Evolutionary conservation across 306 rosid genomes (phyloP).

Genomic region (Acacia melanoxylon): DNA sequence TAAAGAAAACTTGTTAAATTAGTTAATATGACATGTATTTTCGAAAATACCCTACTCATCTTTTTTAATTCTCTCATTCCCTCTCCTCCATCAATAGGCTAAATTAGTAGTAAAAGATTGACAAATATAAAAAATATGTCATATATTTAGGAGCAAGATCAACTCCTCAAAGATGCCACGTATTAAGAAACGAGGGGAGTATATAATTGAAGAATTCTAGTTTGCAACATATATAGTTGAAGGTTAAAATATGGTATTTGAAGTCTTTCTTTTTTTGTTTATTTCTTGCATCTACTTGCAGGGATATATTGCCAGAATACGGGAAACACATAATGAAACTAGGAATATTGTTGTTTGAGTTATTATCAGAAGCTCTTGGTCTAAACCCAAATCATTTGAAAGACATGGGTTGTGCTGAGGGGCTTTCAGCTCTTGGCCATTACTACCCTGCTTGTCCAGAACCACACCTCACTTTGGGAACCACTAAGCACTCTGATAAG

Average conservation of each 20-base stretch:
- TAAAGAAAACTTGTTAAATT: too few relatives aligned
- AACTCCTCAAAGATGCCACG: too few relatives aligned
- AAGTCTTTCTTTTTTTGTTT: not conserved
- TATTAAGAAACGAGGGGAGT: too few relatives aligned
- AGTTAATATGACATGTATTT: too few relatives aligned
- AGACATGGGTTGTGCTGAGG: slow-evolving; percentile 31
- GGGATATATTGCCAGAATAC: slow-evolving; percentile 39
- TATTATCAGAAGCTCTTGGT: slow-evolving; percentile 42
- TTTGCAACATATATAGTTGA: not conserved
- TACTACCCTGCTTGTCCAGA: slow-evolving; percentile 45
- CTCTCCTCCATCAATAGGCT: too few relatives aligned
- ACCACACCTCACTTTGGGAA: slow-evolving; percentile 37
- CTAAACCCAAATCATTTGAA: slow-evolving; percentile 27
- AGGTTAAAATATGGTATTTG: not conserved
- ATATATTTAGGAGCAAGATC: too few relatives aligned
- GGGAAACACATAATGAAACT: slow-evolving; percentile 32
- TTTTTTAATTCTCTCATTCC: too few relatives aligned
- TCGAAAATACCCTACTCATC: too few relatives aligned
- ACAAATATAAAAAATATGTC: too few relatives aligned
- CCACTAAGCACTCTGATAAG: slow-evolving; percentile 23
- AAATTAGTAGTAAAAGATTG: too few relatives aligned
- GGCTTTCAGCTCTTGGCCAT: slow-evolving; percentile 8
- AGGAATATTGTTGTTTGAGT: slow-evolving; percentile 13
- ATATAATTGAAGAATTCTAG: not conserved
- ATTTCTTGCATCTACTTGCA: slow-evolving; percentile 2